A percentile compares a stretch with the other conserved stretches of the same genome.
phyloP scores from a whole-genome alignment of 805 yeast genomes.

The Pichia membranifaciens region DNA sequence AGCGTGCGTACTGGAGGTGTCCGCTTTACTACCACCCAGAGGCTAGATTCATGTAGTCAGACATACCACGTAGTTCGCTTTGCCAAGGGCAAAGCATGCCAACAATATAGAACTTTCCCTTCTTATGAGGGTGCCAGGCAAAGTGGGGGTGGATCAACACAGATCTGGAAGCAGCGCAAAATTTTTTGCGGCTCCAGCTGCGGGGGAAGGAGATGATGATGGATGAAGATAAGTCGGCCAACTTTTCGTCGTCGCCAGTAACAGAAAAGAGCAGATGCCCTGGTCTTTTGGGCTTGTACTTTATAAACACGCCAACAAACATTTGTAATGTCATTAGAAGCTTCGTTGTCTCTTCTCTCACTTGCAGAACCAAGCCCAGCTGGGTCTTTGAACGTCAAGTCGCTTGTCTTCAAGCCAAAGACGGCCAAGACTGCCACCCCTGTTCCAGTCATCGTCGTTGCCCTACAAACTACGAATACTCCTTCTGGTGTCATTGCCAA shows the following conservation, averaged over 20 bases:
- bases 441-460: constrained; percentile 76
- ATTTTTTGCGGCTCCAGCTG: background rate
- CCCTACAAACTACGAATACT: constrained; percentile 63
- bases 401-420: constrained; percentile 85
- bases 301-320: background rate
- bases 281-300: background rate
- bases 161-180: background rate
- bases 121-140: no score
- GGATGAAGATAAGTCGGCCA: background rate
- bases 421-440: constrained; percentile 77
- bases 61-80: no score
- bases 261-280: background rate
- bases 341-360: constrained; percentile 61
- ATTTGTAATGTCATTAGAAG: constrained; percentile 55
- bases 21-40: constrained; percentile 65
- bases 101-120: no score
- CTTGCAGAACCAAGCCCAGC: constrained; percentile 49
- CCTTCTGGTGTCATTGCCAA: constrained; percentile 61
- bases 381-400: constrained; percentile 54
- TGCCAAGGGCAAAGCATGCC: no score
- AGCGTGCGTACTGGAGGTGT: constrained; percentile 63
- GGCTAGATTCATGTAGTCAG: constrained; percentile 37
- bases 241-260: background rate
- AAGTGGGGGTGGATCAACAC: no score
- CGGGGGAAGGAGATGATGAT: background rate